Conservation (phyloP, 352 stramenopile species). For the Aphanomyces astaci region DNA sequence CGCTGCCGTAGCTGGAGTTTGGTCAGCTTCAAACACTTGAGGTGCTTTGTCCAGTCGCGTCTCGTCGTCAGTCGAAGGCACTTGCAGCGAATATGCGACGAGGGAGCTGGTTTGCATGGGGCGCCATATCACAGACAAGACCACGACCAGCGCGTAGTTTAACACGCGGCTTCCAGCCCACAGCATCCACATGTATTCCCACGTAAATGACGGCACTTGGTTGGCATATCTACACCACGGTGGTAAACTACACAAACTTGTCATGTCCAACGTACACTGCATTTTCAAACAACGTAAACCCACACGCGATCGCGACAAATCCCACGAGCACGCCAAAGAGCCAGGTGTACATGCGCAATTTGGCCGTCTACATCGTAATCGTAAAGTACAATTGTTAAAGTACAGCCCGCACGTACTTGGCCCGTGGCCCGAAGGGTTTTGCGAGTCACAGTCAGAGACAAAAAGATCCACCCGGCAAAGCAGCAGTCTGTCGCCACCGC, state of each 20-base stretch:
- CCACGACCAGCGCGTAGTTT: constrained; percentile 54
- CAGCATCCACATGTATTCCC: constrained; percentile 69
- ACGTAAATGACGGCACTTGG: constrained; percentile 39
- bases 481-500: constrained; percentile 69
- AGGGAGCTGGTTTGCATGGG: constrained; percentile 53
- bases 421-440: constrained; percentile 74
- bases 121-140: constrained; percentile 68
- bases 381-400: not conserved
- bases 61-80: constrained; percentile 32
- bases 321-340: constrained; percentile 46
- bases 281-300: constrained; percentile 66
- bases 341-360: constrained; percentile 64
- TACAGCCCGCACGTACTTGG: constrained; percentile 43
- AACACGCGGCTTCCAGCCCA: constrained; percentile 68
- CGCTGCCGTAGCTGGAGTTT: too few species aligned
- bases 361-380: constrained; percentile 46
- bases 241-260: too few species aligned
- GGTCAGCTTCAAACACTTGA: too few species aligned
- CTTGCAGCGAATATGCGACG: constrained; percentile 73
- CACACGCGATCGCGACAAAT: constrained; percentile 64
- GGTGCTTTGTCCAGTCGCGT: too few species aligned
- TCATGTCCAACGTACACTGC: constrained; percentile 46
- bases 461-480: constrained; percentile 82
- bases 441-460: constrained; percentile 61
- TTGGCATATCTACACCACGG: constrained; percentile 78